These are phyloP conservation scores for Hypoxylon sp. DNA, from an alignment of 2,329 filamentous ascomycete genomes.

Conservation along the genomic window DNA sequence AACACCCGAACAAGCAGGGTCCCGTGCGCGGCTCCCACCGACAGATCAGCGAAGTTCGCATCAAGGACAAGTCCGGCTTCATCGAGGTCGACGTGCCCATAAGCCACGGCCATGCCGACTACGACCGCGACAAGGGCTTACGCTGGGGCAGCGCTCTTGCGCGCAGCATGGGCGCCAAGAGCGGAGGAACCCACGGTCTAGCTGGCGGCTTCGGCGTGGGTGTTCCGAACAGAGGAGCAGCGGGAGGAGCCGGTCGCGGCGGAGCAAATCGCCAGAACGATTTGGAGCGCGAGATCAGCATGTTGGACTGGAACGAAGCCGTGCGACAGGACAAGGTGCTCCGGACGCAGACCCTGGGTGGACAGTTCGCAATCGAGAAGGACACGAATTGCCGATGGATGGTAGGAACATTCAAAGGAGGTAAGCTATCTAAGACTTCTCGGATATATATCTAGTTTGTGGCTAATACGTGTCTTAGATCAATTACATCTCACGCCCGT, in stretches of 20 bases:
- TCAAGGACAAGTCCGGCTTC: constrained; percentile 87
- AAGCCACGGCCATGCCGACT: constrained; percentile 75
- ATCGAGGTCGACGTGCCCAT: constrained; percentile 94
- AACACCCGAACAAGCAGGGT: constrained; percentile 85
- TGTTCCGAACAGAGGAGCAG: constrained; percentile 58
- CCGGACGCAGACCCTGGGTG: constrained; percentile 86
- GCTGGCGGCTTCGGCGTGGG: constrained; percentile 80
- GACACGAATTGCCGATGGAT: constrained; percentile 81
- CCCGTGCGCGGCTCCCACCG: constrained; percentile 68
- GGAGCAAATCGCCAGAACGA: constrained; percentile 57
- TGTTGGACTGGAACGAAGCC: constrained; percentile 76
- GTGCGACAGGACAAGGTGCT: constrained; percentile 80
- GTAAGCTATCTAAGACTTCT: constrained; percentile 64
- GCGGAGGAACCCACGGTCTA: constrained; percentile 76
- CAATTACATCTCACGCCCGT: constrained; percentile 90
- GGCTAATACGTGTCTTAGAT: constrained; percentile 64
- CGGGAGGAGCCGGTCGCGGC: constrained; percentile 49
- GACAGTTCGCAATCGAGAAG: constrained; percentile 79
- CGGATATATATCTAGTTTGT: background rate
- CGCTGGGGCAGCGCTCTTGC: constrained; percentile 85
- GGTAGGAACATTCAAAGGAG: constrained; percentile 89
- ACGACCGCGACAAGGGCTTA: constrained; percentile 87
- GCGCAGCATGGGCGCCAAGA: constrained; percentile 71
- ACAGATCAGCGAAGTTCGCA: constrained; percentile 79
- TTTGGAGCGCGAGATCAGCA: constrained; percentile 62